Conservation (phyloP, 371 early-diverging fungal species). For the Syncephalis fuscata region DNA sequence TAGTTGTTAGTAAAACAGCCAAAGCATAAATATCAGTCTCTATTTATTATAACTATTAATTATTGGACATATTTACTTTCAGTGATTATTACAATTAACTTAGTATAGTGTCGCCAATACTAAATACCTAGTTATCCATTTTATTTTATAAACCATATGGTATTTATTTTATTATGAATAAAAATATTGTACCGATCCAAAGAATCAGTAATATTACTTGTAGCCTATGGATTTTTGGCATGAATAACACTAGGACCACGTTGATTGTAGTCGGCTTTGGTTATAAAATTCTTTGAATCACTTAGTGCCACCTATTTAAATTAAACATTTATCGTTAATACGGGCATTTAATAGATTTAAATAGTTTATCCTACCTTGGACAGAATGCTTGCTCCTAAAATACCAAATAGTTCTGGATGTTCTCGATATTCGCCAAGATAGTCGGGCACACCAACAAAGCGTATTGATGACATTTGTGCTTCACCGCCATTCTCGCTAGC, state of each 20-base stretch:
- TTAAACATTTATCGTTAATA: no score
- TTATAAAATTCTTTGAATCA: slow-evolving; percentile 48
- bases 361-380: slow-evolving; percentile 41
- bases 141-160: no score
- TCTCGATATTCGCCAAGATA: slow-evolving; percentile 58
- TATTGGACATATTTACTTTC: no score
- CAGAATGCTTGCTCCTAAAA: slow-evolving; percentile 58
- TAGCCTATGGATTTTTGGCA: slow-evolving; percentile 21
- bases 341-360: not conserved
- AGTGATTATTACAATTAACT: no score
- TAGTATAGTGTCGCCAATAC: no score
- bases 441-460: slow-evolving; percentile 55
- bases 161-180: no score
- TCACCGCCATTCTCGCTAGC: slow-evolving; percentile 61
- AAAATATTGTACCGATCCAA: no score
- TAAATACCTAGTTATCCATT: no score
- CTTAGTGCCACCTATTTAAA: slow-evolving; percentile 36
- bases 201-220: no score
- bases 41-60: no score
- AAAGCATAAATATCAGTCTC: no score
- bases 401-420: slow-evolving; percentile 38
- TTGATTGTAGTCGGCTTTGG: slow-evolving; percentile 71
- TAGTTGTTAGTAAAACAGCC: no score
- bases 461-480: slow-evolving; percentile 50
- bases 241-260: slow-evolving; percentile 52